Evolutionary conservation across 345 rosid genomes (phyloP), one percentile per base, ranked within the genome.

Genomic region (Turritis glabra): DNA sequence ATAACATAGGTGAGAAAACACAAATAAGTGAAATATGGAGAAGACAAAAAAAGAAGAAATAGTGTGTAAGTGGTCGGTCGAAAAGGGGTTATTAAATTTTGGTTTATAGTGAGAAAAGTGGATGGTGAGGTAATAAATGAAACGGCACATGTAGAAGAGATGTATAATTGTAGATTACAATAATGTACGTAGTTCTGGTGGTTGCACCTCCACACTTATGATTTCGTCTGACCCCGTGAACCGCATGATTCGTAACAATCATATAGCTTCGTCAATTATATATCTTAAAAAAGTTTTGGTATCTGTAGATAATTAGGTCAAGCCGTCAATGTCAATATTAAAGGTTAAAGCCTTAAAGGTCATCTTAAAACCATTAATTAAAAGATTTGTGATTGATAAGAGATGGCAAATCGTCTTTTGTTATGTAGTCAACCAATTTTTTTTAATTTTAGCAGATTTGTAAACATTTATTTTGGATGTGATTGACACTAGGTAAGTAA

Each of bases 171-270:
- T 62, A 27, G 37, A n/a, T 62, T 40, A 60, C 50, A 56, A 54
- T 46, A 32, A 46, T 54, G 38, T 54, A 55, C 32, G 32, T 67
- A 18, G 59, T 37, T 33, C 29, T 15, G 60, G 78, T 74, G 44
- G 72, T 67, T 74, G 67, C 60, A 62, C 64, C 56, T 63, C 77
- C 71, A 43, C 54, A 73, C 52, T 73, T 64, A 41, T 64, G 41
- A 25, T 23, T 60, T 61, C 69, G 8, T 27, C 25, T 29, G 62
- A 62, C 43, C 43, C 63, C 63, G 26, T 63, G 55, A 53, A 32
- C 58, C 65, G 71, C 72, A 65, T 46, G 58, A 55, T 55, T 55
- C 26, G 41, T 32, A 74, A 64, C 65, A 32, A 5, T 54, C 64
- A 43, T 52, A 41, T 64, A 43, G 22, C 22, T 32, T 54, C 38